Percentiles rank a stretch among this genome's conserved stretches.
Evolutionary conservation across 441 rosid genomes (phyloP).

Genomic region (Geranium incanum): DNA sequence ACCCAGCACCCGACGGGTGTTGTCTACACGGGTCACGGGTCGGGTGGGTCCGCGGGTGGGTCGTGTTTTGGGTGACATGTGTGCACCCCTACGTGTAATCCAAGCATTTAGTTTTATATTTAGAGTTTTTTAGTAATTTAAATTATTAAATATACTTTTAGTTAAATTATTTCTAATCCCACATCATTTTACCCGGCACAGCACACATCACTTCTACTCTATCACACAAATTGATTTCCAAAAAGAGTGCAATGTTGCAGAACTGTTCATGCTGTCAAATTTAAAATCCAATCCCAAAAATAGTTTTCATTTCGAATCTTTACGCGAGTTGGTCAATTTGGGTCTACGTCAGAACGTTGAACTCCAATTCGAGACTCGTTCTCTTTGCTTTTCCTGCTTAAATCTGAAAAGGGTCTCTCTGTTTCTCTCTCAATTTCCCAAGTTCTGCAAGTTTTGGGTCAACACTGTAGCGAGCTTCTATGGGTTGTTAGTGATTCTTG

Average conservation of each 20-base stretch:
- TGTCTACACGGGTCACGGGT: too few species aligned
- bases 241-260: background rate
- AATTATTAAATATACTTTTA: background rate
- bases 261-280: background rate
- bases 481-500: slow-evolving; percentile 17
- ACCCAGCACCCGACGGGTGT: too few species aligned
- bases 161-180: background rate
- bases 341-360: background rate
- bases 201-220: background rate
- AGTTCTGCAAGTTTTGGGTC: background rate
- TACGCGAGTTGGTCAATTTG: slow-evolving; percentile 7
- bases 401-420: slow-evolving; percentile 20
- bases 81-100: too few species aligned
- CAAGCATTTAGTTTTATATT: background rate
- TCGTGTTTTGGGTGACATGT: too few species aligned
- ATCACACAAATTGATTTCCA: background rate
- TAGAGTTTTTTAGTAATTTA: background rate
- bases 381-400: slow-evolving; percentile 3
- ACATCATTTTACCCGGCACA: background rate
- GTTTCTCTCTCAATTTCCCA: background rate
- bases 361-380: background rate
- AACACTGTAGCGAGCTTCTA: background rate
- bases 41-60: too few species aligned
- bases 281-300: slow-evolving; percentile 2
- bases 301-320: background rate